Evolutionary conservation across 495 filamentous ascomycete genomes (phyloP).

Genomic region (Usnea hakonensis): DNA sequence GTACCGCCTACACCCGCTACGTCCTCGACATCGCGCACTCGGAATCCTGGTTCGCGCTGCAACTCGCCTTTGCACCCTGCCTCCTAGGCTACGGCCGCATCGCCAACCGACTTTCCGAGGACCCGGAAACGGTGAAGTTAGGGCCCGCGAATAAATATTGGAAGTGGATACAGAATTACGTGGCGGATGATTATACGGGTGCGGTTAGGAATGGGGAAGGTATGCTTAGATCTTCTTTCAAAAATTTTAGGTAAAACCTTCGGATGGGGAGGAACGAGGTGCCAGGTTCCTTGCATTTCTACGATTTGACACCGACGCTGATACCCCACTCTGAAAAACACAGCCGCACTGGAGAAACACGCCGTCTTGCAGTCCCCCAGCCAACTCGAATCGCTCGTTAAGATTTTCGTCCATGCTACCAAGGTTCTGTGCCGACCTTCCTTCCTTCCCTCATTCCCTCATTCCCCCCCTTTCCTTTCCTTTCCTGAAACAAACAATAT

Average conservation of each 20-base stretch:
- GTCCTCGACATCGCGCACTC: conserved; percentile 83
- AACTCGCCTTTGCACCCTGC: conserved; percentile 77
- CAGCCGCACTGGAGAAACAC: background rate
- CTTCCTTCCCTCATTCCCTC: no score
- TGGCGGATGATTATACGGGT: conserved; percentile 61
- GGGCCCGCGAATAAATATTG: conserved; percentile 68
- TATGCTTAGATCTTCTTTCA: background rate
- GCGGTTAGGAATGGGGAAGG: background rate
- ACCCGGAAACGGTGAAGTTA: conserved; percentile 42
- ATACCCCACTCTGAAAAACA: no score
- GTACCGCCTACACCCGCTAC: conserved; percentile 55
- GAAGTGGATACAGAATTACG: conserved; percentile 85
- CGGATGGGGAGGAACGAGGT: no score
- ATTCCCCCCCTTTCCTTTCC: no score
- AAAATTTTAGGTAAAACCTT: no score
- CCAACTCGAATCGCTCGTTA: background rate
- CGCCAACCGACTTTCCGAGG: conserved; percentile 37
- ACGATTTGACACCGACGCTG: no score
- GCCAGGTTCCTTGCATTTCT: no score
- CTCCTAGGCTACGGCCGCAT: conserved; percentile 73
- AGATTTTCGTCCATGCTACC: background rate
- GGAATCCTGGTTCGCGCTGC: conserved; percentile 75
- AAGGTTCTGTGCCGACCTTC: background rate
- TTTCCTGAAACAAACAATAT: no score
- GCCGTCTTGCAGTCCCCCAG: background rate